Evolutionary conservation across 371 early-diverging fungal genomes (phyloP), one percentile per base, ranked within the genome.

Genomic region (Saksenaea oblongispora): DNA sequence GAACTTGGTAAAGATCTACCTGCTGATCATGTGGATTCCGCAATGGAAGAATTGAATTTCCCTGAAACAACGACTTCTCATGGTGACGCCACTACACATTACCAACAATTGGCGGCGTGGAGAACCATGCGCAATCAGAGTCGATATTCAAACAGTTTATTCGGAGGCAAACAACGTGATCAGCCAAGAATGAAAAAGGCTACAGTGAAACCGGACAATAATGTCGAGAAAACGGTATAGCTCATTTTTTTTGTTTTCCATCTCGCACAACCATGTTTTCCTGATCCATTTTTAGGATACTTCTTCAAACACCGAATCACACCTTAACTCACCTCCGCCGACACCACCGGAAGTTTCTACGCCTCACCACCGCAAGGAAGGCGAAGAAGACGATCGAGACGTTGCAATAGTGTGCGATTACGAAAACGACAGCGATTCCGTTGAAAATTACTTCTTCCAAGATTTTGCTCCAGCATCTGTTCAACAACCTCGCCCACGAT

Each of bases 391-490:
- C 51, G 11, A n/a, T 47, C 51, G 51, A 47, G 22, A n/a, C 22
- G 10, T 47, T 47, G 2, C 22, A 47, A 7, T 7, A 7, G 31
- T 31, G 31, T 66, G 61, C 31, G 65, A 63, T 22, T 67, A 76
- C 42, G 76, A 73, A 56, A 73, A 71, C 22, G 63, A 73, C 17
- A 65, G 65, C 4, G 67, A 71, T 14, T 61, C 64, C 13, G 73
- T 70, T 57, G 73, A 73, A 41, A 71, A 78, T 26, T 64, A 59
- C 44, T 79, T 79, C 53, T 79, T 79, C 28, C 63, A 76, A 42
- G 79, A 79, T 24, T 79, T 79, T 59, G 72, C 75, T 18, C 51
- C 55, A 11, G 59, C 56, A 56, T 47, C 64, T 11, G 55, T 36
- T 15, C 44, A 54, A 31, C 56, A 56, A 53, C 57, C 22, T 55